phyloP scores from a whole-genome alignment of 1,284 basidiomycete genomes.

The Ganoderma multipileum region DNA sequence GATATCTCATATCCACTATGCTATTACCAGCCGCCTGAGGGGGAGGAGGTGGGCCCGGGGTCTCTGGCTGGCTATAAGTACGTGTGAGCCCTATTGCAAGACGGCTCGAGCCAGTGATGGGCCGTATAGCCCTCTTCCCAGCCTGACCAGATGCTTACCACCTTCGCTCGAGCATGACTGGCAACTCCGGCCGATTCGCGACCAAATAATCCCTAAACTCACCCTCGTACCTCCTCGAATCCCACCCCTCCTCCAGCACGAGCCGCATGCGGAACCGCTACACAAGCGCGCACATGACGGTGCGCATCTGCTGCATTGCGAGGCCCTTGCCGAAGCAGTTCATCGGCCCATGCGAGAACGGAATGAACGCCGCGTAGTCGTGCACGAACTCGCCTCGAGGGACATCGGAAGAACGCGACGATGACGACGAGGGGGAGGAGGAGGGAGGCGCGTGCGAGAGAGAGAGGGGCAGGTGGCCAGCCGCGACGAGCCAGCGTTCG shows the following conservation, averaged over 20 bases:
- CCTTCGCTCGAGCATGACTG: slow-evolving; percentile 21
- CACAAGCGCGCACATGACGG: slow-evolving; percentile 34
- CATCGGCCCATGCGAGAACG: slow-evolving; percentile 39
- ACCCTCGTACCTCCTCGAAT: slow-evolving; percentile 30
- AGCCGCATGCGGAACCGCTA: slow-evolving; percentile 36
- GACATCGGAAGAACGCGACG: too few relatives aligned
- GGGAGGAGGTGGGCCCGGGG: too few relatives aligned
- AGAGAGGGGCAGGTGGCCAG: background rate
- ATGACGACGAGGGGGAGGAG: too few relatives aligned
- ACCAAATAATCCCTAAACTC: slow-evolving; percentile 32
- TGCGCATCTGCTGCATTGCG: slow-evolving; percentile 35
- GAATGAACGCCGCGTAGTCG: slow-evolving; percentile 36
- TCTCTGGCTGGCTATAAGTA: too few relatives aligned
- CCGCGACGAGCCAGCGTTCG: slow-evolving; percentile 14
- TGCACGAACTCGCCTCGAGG: slow-evolving; percentile 22
- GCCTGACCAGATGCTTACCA: too few relatives aligned
- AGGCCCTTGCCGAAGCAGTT: slow-evolving; percentile 42
- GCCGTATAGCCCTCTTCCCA: too few relatives aligned
- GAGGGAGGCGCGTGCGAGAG: too few relatives aligned
- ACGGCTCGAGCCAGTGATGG: too few relatives aligned
- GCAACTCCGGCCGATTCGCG: slow-evolving; percentile 26
- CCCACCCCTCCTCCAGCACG: slow-evolving; percentile 29
- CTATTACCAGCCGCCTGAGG: too few relatives aligned
- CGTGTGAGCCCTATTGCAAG: too few relatives aligned
- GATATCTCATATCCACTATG: too few relatives aligned